Evolutionary conservation across 495 filamentous ascomycete genomes (phyloP), one percentile per base, ranked within the genome.

Genomic region (Lasiosphaeria ovina): DNA sequence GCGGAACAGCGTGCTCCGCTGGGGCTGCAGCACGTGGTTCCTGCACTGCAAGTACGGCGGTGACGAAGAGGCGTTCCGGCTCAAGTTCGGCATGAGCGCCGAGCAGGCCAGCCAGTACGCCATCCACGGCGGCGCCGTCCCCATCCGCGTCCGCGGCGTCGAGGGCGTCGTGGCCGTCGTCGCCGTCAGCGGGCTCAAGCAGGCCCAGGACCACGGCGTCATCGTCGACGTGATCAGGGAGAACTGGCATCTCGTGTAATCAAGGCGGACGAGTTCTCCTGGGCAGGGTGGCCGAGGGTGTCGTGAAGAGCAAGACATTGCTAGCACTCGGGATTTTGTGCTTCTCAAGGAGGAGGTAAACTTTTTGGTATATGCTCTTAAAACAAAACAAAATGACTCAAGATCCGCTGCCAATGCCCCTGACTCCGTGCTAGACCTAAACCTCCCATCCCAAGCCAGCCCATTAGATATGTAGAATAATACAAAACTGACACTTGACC

Each of bases 151-250:
- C 3, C 76, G 68, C 36, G 85, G 86, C 0, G 86, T 92, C 14
- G 88, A 91, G 70, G 89, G 87, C 0, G 64, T 91, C 24, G 84
- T 91, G 44, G 89, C 81, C 1, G 86, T 90, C 3, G 81, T 91
- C 48, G 86, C 91, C 17, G 88, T 92, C 10, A 88, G 84, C 70
- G 89, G 89, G 54, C 73, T 92, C 74, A 86, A 84, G 76, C 87
- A 90, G 74, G 81, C 89, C 70, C 83, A 91, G 72, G 89, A 92
- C 73, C 90, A 93, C 77, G 81, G 81, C 44, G 83, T 91, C 49
- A 83, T 91, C 61, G 81, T 88, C 3, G 84, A 90, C 70, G 83
- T 82, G 7, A 73, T 92, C 45, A 72, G 74, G 63, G 81, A 83
- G 56, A 78, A 75, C 51, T 77, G 71, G 71, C n/a, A 49, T 8